These are phyloP conservation scores for Iberis pinnata DNA, from an alignment of 345 rosid genomes.

Conservation along the genomic window DNA sequence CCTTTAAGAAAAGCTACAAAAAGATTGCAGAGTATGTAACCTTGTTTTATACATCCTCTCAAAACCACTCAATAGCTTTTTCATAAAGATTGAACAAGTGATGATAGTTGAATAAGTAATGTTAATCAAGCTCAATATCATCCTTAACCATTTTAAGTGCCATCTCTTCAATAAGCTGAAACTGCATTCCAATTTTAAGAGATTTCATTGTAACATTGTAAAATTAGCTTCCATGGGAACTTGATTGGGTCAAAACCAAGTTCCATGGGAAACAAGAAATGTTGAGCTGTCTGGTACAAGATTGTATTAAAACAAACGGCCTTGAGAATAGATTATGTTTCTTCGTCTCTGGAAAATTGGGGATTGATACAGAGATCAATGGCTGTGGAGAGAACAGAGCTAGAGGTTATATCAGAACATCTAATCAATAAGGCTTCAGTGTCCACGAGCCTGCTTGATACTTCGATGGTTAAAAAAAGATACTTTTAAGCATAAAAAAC, in stretches of 20 bases:
- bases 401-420: constrained; percentile 19
- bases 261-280: constrained; percentile 38
- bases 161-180: constrained; percentile 68
- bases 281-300: constrained; percentile 32
- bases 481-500: no score
- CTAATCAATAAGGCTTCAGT: no score
- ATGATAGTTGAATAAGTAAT: constrained; percentile 92
- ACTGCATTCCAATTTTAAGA: constrained; percentile 78
- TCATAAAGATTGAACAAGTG: constrained; percentile 60
- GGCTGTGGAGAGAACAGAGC: constrained; percentile 39
- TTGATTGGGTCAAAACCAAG: no score
- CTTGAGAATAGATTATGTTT: constrained; percentile 35
- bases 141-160: constrained; percentile 75
- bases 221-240: constrained; percentile 76
- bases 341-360: constrained; percentile 36
- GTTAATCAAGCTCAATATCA: constrained; percentile 74
- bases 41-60: constrained; percentile 88
- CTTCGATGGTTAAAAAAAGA: no score
- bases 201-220: constrained; percentile 81
- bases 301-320: constrained; percentile 27
- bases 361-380: constrained; percentile 44
- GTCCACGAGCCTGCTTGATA: no score
- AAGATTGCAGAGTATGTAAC: constrained; percentile 79
- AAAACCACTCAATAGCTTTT: constrained; percentile 88
- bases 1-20: constrained; percentile 5